phyloP scores from a whole-genome alignment of 2,329 filamentous ascomycete species.

The Neonectria punicea region DNA sequence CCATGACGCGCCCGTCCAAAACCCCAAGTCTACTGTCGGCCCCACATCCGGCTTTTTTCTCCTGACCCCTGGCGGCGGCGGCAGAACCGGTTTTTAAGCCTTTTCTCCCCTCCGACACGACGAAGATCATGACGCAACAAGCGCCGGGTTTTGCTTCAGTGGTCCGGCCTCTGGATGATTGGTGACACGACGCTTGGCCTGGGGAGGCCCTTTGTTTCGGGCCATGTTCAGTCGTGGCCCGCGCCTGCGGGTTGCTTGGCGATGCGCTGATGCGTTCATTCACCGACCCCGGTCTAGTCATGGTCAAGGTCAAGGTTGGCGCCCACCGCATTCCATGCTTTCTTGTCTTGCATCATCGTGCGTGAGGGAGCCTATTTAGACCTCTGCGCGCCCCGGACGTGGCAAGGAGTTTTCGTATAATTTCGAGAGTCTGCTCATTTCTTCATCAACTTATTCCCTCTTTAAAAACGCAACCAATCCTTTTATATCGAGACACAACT shows the following conservation, averaged over 20 bases:
- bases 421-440: not conserved
- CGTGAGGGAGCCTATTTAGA: constrained; percentile 2
- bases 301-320: not conserved
- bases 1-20: not conserved
- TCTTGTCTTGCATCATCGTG: not conserved
- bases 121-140: constrained; percentile 8
- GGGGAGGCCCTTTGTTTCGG: constrained; percentile 6
- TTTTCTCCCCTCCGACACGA: not conserved
- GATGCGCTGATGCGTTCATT: constrained; percentile 6
- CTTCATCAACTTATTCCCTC: not conserved
- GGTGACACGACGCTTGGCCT: not conserved
- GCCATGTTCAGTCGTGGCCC: not conserved
- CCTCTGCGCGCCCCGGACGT: not conserved
- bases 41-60: constrained; percentile 3
- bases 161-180: not conserved
- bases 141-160: not conserved
- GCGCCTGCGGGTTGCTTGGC: not conserved
- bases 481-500: not conserved
- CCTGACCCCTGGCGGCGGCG: not conserved
- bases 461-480: not conserved
- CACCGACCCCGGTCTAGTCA: not conserved
- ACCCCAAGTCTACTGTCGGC: not conserved
- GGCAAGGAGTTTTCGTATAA: not conserved
- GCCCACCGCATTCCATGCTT: not conserved
- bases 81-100: constrained; percentile 15